These are phyloP conservation scores for Penicillium coprophilum DNA, from an alignment of 495 filamentous ascomycete species.

Conservation along the genomic window DNA sequence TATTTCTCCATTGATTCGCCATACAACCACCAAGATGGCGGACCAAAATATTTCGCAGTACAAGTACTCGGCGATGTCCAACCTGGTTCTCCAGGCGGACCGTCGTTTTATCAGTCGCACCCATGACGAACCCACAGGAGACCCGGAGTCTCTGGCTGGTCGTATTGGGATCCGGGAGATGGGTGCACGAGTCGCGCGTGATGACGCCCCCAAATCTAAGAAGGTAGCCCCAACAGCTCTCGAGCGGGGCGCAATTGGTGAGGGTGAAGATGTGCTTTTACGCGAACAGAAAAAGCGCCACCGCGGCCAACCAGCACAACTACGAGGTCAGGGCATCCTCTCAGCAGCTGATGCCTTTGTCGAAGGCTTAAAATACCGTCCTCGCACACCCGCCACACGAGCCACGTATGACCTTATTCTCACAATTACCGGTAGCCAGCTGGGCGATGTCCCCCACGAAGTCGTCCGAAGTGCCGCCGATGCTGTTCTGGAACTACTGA, in stretches of 20 bases:
- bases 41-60: conserved; percentile 97
- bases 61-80: conserved; percentile 99
- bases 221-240: conserved; percentile 62
- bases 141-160: conserved; percentile 94
- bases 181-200: conserved; percentile 78
- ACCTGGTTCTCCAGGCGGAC: conserved; percentile 99
- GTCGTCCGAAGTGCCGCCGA: conserved; percentile 95
- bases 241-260: conserved; percentile 74
- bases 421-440: conserved; percentile 80
- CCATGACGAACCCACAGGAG: conserved; percentile 92
- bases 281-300: conserved; percentile 88
- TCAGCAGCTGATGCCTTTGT: conserved; percentile 82
- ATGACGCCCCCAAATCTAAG: conserved; percentile 77
- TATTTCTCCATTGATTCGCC: conserved; percentile 14
- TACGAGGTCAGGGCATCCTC: conserved; percentile 76
- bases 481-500: conserved; percentile 84
- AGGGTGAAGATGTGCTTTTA: conserved; percentile 83
- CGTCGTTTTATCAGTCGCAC: conserved; percentile 89
- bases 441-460: conserved; percentile 91
- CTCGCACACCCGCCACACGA: conserved; percentile 85
- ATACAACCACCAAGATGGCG: conserved; percentile 60
- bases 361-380: conserved; percentile 83
- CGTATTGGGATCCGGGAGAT: conserved; percentile 92
- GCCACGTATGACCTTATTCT: conserved; percentile 96
- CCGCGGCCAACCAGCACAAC: conserved; percentile 66